These are phyloP conservation scores for Chondrus crispus DNA, from an alignment of 23 red algal species.

Conservation along the genomic window DNA sequence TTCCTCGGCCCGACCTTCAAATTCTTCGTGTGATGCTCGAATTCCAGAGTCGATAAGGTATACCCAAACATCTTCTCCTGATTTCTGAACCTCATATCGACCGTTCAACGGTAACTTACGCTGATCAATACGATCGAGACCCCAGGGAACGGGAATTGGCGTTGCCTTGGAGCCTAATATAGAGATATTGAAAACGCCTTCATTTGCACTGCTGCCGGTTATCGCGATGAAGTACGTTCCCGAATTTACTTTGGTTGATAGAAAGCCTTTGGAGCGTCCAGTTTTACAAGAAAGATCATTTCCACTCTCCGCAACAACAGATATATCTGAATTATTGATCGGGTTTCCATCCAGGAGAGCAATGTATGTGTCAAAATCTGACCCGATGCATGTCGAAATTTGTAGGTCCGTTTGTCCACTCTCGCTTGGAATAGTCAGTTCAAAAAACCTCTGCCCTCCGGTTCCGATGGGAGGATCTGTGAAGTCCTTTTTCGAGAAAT, in stretches of 20 bases:
- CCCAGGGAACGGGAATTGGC: constrained; percentile 47
- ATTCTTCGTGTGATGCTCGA: constrained; percentile 49
- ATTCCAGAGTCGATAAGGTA: constrained; percentile 81
- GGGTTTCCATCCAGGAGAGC: constrained; percentile 48
- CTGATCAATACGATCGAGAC: constrained; percentile 77
- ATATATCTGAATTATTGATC: neutral
- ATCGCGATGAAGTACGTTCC: constrained; percentile 55
- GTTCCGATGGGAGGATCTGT: neutral
- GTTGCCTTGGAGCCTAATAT: neutral
- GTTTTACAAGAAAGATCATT: constrained; percentile 30
- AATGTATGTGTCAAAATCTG: constrained; percentile 63
- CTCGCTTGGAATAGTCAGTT: constrained; percentile 9
- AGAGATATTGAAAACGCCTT: constrained; percentile 34
- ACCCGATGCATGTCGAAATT: constrained; percentile 46
- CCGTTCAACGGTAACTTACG: constrained; percentile 46
- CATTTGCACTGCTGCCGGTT: constrained; percentile 1
- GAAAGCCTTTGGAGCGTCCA: neutral
- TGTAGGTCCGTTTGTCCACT: neutral
- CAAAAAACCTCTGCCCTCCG: constrained; percentile 8
- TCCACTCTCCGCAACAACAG: constrained; percentile 32
- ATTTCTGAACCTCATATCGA: constrained; percentile 7
- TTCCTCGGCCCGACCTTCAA: constrained; percentile 40
- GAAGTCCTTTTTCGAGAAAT: constrained; percentile 5
- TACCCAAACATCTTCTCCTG: constrained; percentile 44
- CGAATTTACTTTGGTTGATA: constrained; percentile 14